Conservation (phyloP, 306 rosid species). For the Quercus glauca region DNA sequence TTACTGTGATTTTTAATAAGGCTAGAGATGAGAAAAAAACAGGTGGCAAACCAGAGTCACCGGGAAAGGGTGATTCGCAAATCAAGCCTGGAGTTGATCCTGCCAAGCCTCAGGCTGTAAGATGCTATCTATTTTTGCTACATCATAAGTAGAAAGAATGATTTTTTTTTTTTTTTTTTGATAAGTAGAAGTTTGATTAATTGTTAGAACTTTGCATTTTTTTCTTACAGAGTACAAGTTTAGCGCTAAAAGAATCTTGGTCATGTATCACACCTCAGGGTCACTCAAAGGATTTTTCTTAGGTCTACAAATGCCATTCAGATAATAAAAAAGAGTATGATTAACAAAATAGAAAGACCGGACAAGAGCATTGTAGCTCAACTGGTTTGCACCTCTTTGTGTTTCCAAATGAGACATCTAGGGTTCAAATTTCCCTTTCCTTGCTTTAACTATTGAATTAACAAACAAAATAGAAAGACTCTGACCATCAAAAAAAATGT, state of each 20-base stretch:
- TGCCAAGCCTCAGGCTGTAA: slow-evolving; percentile 73
- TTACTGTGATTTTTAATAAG: slow-evolving; percentile 95
- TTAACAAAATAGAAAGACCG: not conserved
- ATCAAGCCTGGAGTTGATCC: slow-evolving; percentile 58
- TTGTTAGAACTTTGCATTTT: not conserved
- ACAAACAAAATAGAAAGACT: not conserved
- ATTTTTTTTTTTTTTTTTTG: too few relatives aligned
- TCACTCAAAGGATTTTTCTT: not conserved
- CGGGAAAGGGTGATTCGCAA: slow-evolving; percentile 68
- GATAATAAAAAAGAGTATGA: too few relatives aligned
- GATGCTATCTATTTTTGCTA: slow-evolving; percentile 14
- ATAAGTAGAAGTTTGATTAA: not conserved
- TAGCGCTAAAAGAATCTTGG: too few relatives aligned
- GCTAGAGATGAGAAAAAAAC: slow-evolving; percentile 98
- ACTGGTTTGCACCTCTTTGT: too few relatives aligned
- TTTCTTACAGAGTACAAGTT: not conserved
- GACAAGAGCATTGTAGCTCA: not conserved
- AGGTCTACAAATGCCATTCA: too few relatives aligned
- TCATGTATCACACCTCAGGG: not conserved
- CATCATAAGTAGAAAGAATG: not conserved
- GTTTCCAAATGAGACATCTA: too few relatives aligned
- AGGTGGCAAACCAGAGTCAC: slow-evolving; percentile 93
- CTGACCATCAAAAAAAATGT: not conserved
- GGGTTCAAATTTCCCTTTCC: too few relatives aligned
- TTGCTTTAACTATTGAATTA: too few relatives aligned